These are phyloP conservation scores for Cladorrhinum sp. DNA, from an alignment of 2,329 filamentous ascomycete genomes.

Conservation along the genomic window DNA sequence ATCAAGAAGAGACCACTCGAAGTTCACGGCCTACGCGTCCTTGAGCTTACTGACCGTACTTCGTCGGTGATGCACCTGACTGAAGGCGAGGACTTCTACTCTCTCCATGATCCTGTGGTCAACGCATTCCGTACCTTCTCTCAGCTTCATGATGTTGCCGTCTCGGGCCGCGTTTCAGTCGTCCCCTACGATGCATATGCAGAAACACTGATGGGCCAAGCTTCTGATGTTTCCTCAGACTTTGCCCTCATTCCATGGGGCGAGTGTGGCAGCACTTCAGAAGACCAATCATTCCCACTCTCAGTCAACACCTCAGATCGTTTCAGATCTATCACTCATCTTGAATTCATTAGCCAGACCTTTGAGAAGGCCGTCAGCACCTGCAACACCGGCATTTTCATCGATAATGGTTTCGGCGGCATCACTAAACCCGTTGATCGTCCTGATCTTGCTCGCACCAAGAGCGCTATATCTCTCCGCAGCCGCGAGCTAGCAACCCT, in stretches of 20 bases:
- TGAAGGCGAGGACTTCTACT: slow-evolving; percentile 69
- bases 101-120: slow-evolving; percentile 72
- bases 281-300: slow-evolving; percentile 50
- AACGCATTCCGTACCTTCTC: slow-evolving; percentile 90
- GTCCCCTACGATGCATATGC: slow-evolving; percentile 76
- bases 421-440: slow-evolving; percentile 34
- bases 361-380: slow-evolving; percentile 53
- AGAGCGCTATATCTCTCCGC: slow-evolving; percentile 58
- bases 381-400: slow-evolving; percentile 72
- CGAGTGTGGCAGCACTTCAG: slow-evolving; percentile 71
- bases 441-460: slow-evolving; percentile 43
- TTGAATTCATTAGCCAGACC: slow-evolving; percentile 67
- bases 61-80: slow-evolving; percentile 95
- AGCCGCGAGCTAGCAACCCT: slow-evolving; percentile 56
- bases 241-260: slow-evolving; percentile 87
- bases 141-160: slow-evolving; percentile 76
- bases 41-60: slow-evolving; percentile 87
- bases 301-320: slow-evolving; percentile 51
- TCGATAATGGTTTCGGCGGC: slow-evolving; percentile 62
- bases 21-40: slow-evolving; percentile 65
- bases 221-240: slow-evolving; percentile 66
- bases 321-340: slow-evolving; percentile 62
- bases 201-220: slow-evolving; percentile 69
- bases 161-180: slow-evolving; percentile 77
- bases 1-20: slow-evolving; percentile 53